Evolutionary conservation across 805 yeast species (phyloP).

Genomic region (Sporopachydermia quercuum): DNA sequence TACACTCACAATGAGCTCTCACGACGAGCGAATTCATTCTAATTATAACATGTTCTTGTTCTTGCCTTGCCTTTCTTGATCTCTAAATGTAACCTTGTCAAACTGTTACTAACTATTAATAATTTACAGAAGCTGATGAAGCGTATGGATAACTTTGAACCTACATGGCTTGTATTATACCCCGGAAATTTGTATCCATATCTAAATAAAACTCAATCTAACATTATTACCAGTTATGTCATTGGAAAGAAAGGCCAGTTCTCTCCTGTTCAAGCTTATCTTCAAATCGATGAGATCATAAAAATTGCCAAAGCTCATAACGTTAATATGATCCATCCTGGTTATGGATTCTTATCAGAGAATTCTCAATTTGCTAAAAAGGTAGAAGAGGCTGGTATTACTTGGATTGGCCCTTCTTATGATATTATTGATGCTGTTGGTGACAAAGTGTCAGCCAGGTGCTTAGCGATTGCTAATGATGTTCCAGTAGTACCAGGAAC

Average conservation of each 20-base stretch:
- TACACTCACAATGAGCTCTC: too few species aligned
- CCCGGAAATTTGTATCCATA: too few species aligned
- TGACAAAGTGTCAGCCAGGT: conserved; percentile 73
- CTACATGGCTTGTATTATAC: too few species aligned
- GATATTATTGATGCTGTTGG: conserved; percentile 68
- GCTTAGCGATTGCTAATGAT: conserved; percentile 47
- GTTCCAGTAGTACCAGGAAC: conserved; percentile 83
- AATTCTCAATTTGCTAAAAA: conserved; percentile 70
- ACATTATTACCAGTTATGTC: too few species aligned
- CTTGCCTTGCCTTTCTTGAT: too few species aligned
- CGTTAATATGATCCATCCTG: conserved; percentile 61
- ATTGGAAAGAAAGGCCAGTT: conserved; percentile 63
- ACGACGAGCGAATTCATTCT: too few species aligned
- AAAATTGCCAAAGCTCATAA: conserved; percentile 46
- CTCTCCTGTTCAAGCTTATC: conserved; percentile 73
- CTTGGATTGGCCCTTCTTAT: conserved; percentile 72
- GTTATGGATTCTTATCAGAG: conserved; percentile 60
- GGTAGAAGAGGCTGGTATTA: conserved; percentile 61
- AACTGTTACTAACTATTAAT: too few species aligned
- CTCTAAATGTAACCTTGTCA: too few species aligned
- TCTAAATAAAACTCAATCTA: too few species aligned
- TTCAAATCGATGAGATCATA: conserved; percentile 72
- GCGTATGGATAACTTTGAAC: too few species aligned
- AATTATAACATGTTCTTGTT: too few species aligned
- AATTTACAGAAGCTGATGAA: conserved; percentile 93